These are phyloP conservation scores for Prunus yedoensis DNA, from an alignment of 331 rosid genomes.

Conservation along the genomic window DNA sequence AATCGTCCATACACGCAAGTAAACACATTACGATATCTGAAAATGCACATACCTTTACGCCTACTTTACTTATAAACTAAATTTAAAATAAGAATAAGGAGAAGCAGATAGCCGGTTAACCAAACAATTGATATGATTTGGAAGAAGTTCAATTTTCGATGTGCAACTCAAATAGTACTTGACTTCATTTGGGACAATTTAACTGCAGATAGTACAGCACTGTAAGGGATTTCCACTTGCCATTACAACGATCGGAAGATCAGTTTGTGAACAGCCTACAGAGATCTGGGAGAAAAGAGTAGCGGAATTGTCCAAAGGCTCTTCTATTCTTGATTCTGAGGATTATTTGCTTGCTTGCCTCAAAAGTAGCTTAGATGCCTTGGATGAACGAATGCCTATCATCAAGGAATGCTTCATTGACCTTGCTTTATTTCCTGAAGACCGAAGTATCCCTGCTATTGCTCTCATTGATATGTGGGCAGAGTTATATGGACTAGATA, in stretches of 20 bases:
- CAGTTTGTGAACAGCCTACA: too few relatives aligned
- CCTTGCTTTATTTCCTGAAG: slow-evolving; percentile 54
- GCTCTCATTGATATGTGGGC: too few relatives aligned
- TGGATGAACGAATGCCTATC: slow-evolving; percentile 6
- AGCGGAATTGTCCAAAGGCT: slow-evolving; percentile 15
- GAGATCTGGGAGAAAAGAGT: slow-evolving; percentile 5
- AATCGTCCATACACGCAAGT: not conserved
- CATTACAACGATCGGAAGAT: too few relatives aligned
- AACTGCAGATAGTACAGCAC: slow-evolving; percentile 38
- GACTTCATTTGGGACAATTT: not conserved
- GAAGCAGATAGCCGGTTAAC: too few relatives aligned
- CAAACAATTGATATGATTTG: too few relatives aligned
- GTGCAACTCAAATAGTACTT: not conserved
- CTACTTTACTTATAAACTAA: too few relatives aligned
- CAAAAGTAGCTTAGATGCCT: slow-evolving; percentile 31
- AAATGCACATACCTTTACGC: too few relatives aligned
- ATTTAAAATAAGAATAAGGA: too few relatives aligned
- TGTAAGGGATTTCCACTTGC: too few relatives aligned
- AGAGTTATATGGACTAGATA: slow-evolving; percentile 11
- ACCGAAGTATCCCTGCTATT: slow-evolving; percentile 48
- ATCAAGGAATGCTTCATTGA: slow-evolving; percentile 53
- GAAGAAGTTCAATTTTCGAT: too few relatives aligned
- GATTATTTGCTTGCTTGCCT: slow-evolving; percentile 29
- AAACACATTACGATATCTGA: too few relatives aligned
- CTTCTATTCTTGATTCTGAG: slow-evolving; percentile 24